Conservation (phyloP, 345 rosid species). For the Chamaenerion angustifolium region DNA sequence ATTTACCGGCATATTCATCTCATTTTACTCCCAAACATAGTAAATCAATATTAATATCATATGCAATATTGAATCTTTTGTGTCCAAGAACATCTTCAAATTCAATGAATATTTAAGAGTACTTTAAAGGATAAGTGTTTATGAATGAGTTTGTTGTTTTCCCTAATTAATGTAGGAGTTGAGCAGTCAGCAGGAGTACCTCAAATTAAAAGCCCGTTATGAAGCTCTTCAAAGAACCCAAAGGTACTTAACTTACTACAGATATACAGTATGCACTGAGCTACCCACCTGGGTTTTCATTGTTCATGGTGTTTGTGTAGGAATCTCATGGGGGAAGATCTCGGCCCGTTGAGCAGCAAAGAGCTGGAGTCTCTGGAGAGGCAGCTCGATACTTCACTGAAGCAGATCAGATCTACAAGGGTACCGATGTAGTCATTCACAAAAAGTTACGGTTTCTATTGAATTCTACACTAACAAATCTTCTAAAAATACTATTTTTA, state of each 20-base stretch:
- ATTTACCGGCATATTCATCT: no score
- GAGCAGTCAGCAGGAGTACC: conserved; percentile 84
- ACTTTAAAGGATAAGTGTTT: no score
- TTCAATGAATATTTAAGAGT: no score
- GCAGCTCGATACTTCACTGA: conserved; percentile 86
- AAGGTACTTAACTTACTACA: conserved; percentile 27
- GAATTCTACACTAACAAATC: no score
- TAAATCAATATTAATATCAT: no score
- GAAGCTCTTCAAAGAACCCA: conserved; percentile 78
- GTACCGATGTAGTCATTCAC: no score
- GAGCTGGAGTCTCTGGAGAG: conserved; percentile 92
- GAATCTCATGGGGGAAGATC: conserved; percentile 85
- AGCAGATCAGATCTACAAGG: conserved; percentile 76
- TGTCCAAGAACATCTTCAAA: no score
- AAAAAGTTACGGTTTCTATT: no score
- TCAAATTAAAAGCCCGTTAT: conserved; percentile 84
- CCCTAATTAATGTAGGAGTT: conserved; percentile 34
- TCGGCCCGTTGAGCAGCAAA: conserved; percentile 70
- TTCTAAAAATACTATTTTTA: not conserved
- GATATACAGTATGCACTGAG: not conserved
- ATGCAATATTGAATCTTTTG: no score
- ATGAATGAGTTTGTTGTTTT: not conserved
- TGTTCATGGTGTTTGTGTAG: conserved; percentile 24
- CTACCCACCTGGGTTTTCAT: no score
- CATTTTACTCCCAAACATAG: no score